Evolutionary conservation across 768 basidiomycete genomes (phyloP), one percentile per base, ranked within the genome.

Genomic region (Cubamyces lactineus): DNA sequence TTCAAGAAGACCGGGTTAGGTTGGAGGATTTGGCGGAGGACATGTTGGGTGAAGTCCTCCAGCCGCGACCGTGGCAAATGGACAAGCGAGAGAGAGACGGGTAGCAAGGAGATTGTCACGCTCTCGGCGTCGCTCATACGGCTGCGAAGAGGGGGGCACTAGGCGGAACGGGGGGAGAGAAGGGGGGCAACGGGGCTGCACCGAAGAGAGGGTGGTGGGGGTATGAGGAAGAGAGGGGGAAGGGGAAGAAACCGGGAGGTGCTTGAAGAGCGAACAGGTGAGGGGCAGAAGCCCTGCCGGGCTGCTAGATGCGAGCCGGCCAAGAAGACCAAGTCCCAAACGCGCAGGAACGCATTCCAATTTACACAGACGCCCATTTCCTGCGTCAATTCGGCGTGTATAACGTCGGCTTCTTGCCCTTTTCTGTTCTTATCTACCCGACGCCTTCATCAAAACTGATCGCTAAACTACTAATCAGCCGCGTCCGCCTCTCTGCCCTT

Each of bases 1-100:
- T 86, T 90, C 70, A 91, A 80, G 72, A 91, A 91, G 6, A 81
- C 79, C 16, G 87, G 86, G 62, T 77, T 78, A 2, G 87, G 86
- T 52, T 83, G 83, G 55, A 91, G 83, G 59, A 91, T 83, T 72
- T 88, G 87, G 62, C 82, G 82, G 64, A 92, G 80, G 71, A 92
- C 71, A 28, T 84, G 83, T 64, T 85, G 82, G 9, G 82, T 82
- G 55, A 89, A 78, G 2, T 79, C 75, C 26, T 79, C 70, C 16
- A 91, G 81, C 53, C 88, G 84, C n/a, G 82, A 78, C 58, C 89
- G 86, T 49, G 90, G 90, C 60, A 92, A 82, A 70, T 87, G 88
- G 52, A 90, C 85, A 70, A 92, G 86, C 54, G 86, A 84, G 53
- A 92, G 84, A 30, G 86, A 81, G 51, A 86, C 82, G 26, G 88